These are phyloP conservation scores for Aspergillus asperescens DNA, from an alignment of 495 filamentous ascomycete species.

Conservation along the genomic window DNA sequence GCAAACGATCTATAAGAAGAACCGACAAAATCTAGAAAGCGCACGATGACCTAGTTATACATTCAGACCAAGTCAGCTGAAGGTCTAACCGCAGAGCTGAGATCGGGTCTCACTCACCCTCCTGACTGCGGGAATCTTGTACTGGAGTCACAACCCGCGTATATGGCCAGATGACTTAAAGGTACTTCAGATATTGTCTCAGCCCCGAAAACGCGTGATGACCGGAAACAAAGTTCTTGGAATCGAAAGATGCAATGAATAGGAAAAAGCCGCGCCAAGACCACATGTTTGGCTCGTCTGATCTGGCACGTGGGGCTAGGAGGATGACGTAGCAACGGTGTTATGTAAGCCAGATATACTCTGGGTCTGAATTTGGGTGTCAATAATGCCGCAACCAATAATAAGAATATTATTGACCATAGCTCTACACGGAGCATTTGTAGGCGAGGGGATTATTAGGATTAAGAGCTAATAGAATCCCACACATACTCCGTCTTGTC, in stretches of 20 bases:
- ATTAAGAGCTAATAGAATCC: too few relatives aligned
- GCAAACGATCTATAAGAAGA: constrained; percentile 8
- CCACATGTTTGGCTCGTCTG: constrained; percentile 13
- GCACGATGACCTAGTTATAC: constrained; percentile 5
- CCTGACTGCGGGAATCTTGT: constrained; percentile 1
- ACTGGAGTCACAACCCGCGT: not conserved
- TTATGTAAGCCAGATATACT: constrained; percentile 9
- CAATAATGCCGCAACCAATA: too few relatives aligned
- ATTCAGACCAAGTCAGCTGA: constrained; percentile 8
- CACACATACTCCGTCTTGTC: too few relatives aligned
- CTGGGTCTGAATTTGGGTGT: too few relatives aligned
- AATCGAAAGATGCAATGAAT: not conserved
- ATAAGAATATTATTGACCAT: too few relatives aligned
- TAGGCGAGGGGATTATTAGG: too few relatives aligned
- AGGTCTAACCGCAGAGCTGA: constrained; percentile 10
- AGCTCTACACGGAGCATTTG: too few relatives aligned
- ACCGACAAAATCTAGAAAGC: constrained; percentile 1
- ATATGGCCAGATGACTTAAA: constrained; percentile 1
- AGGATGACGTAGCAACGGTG: constrained; percentile 20
- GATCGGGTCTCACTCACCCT: not conserved
- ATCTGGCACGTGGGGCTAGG: constrained; percentile 25
- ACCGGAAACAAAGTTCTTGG: not conserved
- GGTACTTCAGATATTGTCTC: not conserved
- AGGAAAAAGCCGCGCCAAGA: constrained; percentile 4
- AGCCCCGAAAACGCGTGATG: not conserved